Base-by-base conservation (phyloP, 2,329 filamentous ascomycete species). In the Xylariaceae sp. region DNA sequence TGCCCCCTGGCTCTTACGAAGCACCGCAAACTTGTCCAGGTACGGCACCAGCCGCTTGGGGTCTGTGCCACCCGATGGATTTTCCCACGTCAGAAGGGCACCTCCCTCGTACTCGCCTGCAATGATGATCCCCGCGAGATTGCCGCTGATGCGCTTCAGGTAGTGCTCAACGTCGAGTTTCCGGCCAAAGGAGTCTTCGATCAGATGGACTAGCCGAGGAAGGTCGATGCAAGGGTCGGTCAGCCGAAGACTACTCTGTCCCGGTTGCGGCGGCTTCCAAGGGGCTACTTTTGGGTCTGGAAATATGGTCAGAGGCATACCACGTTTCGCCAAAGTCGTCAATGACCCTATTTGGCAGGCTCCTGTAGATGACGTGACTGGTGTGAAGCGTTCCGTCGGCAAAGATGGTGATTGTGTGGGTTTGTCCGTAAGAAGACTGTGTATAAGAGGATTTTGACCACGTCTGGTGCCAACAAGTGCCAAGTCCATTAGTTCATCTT, bases 61-160 rank as follows among this genome's bases (percentile, higher is more conserved):
- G 15, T 74, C 70, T 49, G 79, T 72, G 51, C 79, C 72, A 49
- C 75, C 81, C 0, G 74, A 78, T 0, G 91, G 90, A 31, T 77
- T 77, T 71, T 99, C 94, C 94, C 94, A 99, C 0, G 94, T 99
- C 17, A 97, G 74, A 40, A 99, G 87, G 1, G 94, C 94, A 1
- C 90, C 91, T 45, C 94, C 94, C 74, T 99, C 94, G 68, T 99
- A 99, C 63, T 96, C 88, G 6, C 94, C 94, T 0, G 92, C 94
- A 44, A 99, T 88, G 56, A 99, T 96, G 47, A 99, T 77, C 2
- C 92, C 94, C 0, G 94, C 94, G 11, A 97, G 78, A 30, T 86
- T 87, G 47, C 86, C 78, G 45, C 87, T 80, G 47, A 97, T 83
- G n/a, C 94, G 85, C 14, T 78, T 70, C 12, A 99, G 75, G 64